phyloP scores from a whole-genome alignment of 1,139 yeast genomes.

The Arxiozyma slooffiae region DNA sequence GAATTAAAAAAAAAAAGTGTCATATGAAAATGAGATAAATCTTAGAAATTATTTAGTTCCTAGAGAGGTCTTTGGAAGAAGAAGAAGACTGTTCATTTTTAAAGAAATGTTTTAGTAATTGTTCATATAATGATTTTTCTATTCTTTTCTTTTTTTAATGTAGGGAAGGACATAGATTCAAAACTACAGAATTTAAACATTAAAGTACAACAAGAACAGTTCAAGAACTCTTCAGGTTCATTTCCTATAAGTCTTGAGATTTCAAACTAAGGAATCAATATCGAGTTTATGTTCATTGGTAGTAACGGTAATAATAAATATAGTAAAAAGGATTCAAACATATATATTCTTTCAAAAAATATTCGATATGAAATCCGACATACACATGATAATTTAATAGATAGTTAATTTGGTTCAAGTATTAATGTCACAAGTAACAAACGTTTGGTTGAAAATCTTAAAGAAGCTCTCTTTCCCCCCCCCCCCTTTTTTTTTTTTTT shows the following conservation, averaged over 20 bases:
- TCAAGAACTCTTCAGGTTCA: not conserved
- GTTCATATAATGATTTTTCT: not conserved
- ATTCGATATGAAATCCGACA: not conserved
- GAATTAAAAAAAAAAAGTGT: conserved; percentile 7
- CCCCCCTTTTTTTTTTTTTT: no score
- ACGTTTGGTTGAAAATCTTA: conserved; percentile 1
- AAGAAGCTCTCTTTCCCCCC: not conserved
- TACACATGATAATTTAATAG: not conserved
- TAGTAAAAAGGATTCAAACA: not conserved
- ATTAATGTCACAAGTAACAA: conserved; percentile 5
- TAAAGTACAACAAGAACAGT: not conserved
- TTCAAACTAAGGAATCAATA: not conserved
- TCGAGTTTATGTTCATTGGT: not conserved
- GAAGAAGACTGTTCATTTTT: not conserved
- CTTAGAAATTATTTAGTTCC: conserved; percentile 6
- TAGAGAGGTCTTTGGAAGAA: conserved; percentile 7
- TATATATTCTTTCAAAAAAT: not conserved
- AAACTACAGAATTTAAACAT: no score
- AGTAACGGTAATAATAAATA: no score
- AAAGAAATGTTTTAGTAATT: not conserved
- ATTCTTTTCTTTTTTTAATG: no score
- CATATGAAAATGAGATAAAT: conserved; percentile 8
- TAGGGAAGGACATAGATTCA: not conserved
- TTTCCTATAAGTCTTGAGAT: not conserved
- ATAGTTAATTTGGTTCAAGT: conserved; percentile 2